Conservation (phyloP, 2,329 filamentous ascomycete species). For the Botrytis medusae region DNA sequence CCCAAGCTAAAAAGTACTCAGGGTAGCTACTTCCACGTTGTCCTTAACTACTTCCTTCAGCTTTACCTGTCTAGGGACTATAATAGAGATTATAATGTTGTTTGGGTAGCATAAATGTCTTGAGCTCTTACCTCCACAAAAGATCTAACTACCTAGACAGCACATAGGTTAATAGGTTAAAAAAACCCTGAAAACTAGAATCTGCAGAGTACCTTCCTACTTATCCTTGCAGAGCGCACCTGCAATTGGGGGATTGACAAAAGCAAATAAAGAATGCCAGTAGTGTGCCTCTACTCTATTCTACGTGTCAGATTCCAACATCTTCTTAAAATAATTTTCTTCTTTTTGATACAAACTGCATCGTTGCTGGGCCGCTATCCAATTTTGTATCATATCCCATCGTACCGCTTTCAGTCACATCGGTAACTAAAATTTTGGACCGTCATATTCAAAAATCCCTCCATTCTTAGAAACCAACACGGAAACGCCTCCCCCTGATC, state of each 20-base stretch:
- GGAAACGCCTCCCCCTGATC: neutral
- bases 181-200: neutral
- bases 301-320: conserved; percentile 10
- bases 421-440: neutral
- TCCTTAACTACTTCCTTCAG: neutral
- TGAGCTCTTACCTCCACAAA: neutral
- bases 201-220: neutral
- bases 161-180: neutral
- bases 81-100: neutral
- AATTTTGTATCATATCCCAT: neutral
- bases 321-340: neutral
- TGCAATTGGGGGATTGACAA: conserved; percentile 3
- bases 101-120: neutral
- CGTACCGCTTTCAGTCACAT: neutral
- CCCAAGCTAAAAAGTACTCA: neutral
- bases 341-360: neutral
- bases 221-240: conserved; percentile 4
- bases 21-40: neutral
- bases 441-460: neutral
- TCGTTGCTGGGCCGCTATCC: neutral
- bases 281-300: neutral
- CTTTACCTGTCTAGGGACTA: neutral
- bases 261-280: neutral
- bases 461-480: conserved; percentile 3
- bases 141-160: neutral